phyloP scores from a whole-genome alignment of 441 rosid species.

The Gossypium gossypioides region DNA sequence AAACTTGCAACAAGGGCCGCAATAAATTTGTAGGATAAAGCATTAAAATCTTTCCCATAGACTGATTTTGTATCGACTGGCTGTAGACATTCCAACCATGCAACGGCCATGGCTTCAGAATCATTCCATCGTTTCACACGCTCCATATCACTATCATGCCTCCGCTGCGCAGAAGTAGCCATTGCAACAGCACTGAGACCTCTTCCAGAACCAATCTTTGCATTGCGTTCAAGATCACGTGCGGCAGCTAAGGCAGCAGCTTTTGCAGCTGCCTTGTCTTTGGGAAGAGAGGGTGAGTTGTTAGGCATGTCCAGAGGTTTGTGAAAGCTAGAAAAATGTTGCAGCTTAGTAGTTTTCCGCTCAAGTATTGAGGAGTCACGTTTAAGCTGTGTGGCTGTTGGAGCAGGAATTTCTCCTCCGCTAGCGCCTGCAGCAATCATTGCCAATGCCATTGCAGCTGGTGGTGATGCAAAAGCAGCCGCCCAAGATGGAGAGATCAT shows the following conservation, averaged over 20 bases:
- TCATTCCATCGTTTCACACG: slow-evolving; percentile 89
- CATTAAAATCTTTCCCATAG: slow-evolving; percentile 96
- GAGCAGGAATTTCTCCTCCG: slow-evolving; percentile 75
- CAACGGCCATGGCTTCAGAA: slow-evolving; percentile 96
- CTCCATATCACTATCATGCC: slow-evolving; percentile 80
- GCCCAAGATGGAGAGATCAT: slow-evolving; percentile 98
- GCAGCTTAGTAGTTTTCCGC: slow-evolving; percentile 64
- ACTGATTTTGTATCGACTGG: slow-evolving; percentile 90
- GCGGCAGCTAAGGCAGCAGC: slow-evolving; percentile 99
- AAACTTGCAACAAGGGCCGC: slow-evolving; percentile 98
- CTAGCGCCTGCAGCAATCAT: slow-evolving; percentile 99
- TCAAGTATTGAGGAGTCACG: slow-evolving; percentile 82
- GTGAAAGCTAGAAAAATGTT: slow-evolving; percentile 90
- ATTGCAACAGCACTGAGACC: slow-evolving; percentile 99
- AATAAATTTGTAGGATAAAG: slow-evolving; percentile 83
- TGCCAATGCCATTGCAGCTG: slow-evolving; percentile 99
- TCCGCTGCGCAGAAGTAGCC: slow-evolving; percentile 98
- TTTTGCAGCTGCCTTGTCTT: slow-evolving; percentile 96
- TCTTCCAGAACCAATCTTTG: slow-evolving; percentile 98
- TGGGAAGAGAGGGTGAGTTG: slow-evolving; percentile 58
- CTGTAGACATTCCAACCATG: slow-evolving; percentile 99
- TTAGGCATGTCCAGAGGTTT: slow-evolving; percentile 57
- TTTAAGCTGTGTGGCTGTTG: slow-evolving; percentile 53
- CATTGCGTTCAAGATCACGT: slow-evolving; percentile 95
- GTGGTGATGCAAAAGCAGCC: slow-evolving; percentile 99